Conservation (phyloP, 768 basidiomycete genomes). For the Phanerochaete carnosa region DNA sequence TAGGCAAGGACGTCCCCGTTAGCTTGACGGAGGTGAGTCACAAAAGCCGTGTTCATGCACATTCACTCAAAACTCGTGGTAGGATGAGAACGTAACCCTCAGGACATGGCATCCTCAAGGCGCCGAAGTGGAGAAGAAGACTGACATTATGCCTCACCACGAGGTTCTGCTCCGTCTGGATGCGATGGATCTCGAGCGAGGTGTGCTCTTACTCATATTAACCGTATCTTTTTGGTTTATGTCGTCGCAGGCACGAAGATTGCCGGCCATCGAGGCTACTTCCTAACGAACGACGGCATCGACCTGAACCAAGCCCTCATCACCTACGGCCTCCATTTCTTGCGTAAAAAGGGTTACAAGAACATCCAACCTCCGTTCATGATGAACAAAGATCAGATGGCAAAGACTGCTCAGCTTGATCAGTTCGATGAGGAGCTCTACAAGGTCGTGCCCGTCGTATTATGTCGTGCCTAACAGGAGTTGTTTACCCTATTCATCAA, state of each 20-base stretch:
- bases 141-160: conserved; percentile 92
- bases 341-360: conserved; percentile 79
- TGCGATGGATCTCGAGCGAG: conserved; percentile 96
- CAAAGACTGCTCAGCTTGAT: conserved; percentile 94
- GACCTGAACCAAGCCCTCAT: conserved; percentile 97
- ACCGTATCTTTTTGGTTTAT: neutral
- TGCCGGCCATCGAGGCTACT: conserved; percentile 94
- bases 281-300: conserved; percentile 91
- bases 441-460: conserved; percentile 50
- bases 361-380: conserved; percentile 97
- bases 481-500: conserved; percentile 30
- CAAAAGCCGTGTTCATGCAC: neutral
- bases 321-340: conserved; percentile 91
- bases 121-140: conserved; percentile 65
- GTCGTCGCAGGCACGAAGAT: conserved; percentile 73
- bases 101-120: conserved; percentile 86
- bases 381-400: conserved; percentile 98
- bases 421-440: conserved; percentile 99
- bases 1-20: conserved; percentile 82
- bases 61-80: neutral
- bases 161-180: conserved; percentile 92
- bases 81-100: conserved; percentile 89
- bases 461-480: neutral
- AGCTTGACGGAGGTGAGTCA: conserved; percentile 79
- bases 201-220: conserved; percentile 35